Conservation (phyloP, 345 rosid species). For the Heritiera fomes region DNA sequence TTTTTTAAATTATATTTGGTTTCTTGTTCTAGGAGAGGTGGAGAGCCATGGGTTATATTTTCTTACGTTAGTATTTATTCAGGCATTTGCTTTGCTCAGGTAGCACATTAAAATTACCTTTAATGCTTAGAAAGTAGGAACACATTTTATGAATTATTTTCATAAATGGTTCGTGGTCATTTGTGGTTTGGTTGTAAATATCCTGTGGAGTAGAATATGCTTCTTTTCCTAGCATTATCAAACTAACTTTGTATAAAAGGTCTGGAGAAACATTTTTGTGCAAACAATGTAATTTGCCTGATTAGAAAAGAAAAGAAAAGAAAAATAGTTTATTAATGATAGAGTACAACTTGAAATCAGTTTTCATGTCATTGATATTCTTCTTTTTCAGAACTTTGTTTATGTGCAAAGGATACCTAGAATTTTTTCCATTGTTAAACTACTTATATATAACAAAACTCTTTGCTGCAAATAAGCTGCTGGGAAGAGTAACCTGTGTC, state of each 20-base stretch:
- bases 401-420: background rate
- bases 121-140: background rate
- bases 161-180: background rate
- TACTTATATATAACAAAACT: background rate
- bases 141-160: background rate
- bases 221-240: background rate
- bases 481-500: background rate
- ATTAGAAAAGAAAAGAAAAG: background rate
- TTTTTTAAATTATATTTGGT: background rate
- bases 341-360: background rate
- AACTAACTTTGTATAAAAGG: background rate
- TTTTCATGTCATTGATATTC: slow-evolving; percentile 9
- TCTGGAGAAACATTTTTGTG: background rate
- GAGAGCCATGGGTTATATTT: background rate
- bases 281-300: background rate
- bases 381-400: background rate
- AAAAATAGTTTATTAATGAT: background rate
- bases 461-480: background rate
- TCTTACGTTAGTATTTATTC: background rate
- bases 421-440: background rate
- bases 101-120: background rate
- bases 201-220: background rate
- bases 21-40: background rate
- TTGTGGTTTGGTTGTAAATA: background rate
- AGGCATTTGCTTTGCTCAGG: background rate